A percentile compares a stretch with the other conserved stretches of the same genome.
Conservation (phyloP, 148 eudicot species). For the Rhododendron vialii region DNA sequence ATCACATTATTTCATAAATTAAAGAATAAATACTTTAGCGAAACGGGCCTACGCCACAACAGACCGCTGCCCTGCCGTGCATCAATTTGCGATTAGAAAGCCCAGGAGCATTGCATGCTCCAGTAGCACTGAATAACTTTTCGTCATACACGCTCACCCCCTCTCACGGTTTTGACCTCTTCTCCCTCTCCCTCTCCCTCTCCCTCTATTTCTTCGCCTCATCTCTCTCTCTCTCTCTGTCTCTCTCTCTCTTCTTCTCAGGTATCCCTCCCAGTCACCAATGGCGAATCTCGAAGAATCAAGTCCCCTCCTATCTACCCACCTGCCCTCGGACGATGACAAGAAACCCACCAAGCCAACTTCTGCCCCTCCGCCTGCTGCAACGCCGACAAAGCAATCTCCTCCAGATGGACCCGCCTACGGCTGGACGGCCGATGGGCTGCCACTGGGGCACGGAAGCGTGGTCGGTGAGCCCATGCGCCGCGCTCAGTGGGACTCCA, state of each 20-base stretch:
- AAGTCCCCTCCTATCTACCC: constrained; percentile 41
- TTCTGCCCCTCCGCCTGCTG: constrained; percentile 13
- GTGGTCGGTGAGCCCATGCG: constrained; percentile 36
- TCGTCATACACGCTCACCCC: not conserved
- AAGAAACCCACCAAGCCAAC: constrained; percentile 4
- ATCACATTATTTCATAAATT: too few relatives aligned
- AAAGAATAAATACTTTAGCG: too few relatives aligned
- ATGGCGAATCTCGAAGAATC: constrained; percentile 59
- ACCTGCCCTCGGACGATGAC: not conserved
- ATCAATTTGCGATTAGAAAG: too few relatives aligned
- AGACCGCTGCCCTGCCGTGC: too few relatives aligned
- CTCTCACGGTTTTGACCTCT: not conserved
- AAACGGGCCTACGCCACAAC: too few relatives aligned
- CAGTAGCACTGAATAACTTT: not conserved
- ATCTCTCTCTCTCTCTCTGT: not conserved
- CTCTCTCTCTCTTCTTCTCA: not conserved
- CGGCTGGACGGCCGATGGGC: constrained; percentile 68
- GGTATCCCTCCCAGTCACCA: not conserved
- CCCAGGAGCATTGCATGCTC: too few relatives aligned
- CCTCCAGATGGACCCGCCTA: constrained; percentile 5
- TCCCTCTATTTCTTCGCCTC: not conserved
- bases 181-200: not conserved
- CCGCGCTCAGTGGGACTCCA: constrained; percentile 58
- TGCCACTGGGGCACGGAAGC: constrained; percentile 33
- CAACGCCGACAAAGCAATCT: not conserved